phyloP scores from a whole-genome alignment of 192 early-diverging fungal species.

The Linnemannia hyalina region DNA sequence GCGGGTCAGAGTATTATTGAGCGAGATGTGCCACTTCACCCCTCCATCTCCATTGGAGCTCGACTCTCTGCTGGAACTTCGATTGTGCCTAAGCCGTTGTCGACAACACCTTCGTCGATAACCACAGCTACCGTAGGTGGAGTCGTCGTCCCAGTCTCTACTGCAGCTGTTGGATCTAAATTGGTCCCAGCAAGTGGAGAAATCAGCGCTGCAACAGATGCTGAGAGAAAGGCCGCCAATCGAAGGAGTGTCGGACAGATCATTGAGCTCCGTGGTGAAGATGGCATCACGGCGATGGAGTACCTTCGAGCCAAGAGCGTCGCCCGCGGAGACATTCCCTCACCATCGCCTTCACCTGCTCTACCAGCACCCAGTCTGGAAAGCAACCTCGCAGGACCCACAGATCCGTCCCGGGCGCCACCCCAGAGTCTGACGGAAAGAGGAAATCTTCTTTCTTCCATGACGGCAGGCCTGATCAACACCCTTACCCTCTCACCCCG shows the following conservation, averaged over 20 bases:
- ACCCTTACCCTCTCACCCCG: conserved; percentile 18
- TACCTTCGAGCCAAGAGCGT: conserved; percentile 39
- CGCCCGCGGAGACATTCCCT: conserved; percentile 10
- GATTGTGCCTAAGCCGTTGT: not conserved
- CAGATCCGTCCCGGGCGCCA: not conserved
- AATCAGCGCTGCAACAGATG: not conserved
- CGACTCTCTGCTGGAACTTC: conserved; percentile 17
- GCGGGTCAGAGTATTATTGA: conserved; percentile 29
- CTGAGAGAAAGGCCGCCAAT: not conserved
- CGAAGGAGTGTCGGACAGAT: conserved; percentile 43
- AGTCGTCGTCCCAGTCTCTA: not conserved
- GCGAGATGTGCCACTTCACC: conserved; percentile 6
- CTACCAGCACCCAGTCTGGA: not conserved
- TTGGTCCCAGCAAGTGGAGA: not conserved
- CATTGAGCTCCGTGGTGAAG: conserved; percentile 34
- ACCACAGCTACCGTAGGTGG: not conserved
- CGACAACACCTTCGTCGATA: not conserved
- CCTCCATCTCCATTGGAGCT: conserved; percentile 35
- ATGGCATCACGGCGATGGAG: conserved; percentile 26
- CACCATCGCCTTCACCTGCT: not conserved
- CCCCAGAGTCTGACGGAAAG: conserved; percentile 13
- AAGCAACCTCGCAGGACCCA: not conserved
- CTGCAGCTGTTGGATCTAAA: not conserved
- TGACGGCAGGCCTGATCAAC: conserved; percentile 11
- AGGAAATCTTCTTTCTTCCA: not conserved